Evolutionary conservation across 1,284 basidiomycete species (phyloP), one percentile per base, ranked within the genome.

Genomic region (Mycena sp.): DNA sequence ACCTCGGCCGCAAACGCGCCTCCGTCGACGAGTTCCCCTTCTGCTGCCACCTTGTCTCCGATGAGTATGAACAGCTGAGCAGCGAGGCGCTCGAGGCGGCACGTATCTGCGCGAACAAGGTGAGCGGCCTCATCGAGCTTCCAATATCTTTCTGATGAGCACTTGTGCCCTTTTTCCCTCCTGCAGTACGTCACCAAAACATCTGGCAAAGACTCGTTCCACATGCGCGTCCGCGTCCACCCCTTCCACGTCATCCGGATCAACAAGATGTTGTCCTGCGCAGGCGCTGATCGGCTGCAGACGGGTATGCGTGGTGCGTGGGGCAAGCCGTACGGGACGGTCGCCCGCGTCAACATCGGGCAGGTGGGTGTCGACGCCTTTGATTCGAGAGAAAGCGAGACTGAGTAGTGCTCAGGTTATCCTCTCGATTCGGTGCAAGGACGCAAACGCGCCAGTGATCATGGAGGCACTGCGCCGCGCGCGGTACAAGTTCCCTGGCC

Each of bases 261-360:
- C 92, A 98, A 99, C 94, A 99, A 99, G 91, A 99, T 65, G 60
- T 54, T 68, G 38, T 68, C 63, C 45, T 68, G 63, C 40, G 37
- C 55, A 28, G 35, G 60, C 40, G 43, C 29, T 25, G 67, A 17
- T 67, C 94, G 94, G 81, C 90, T 96, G 72, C 96, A 99, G 82
- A 98, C 97, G 64, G 97, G 97, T 83, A 99, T 99, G 97, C 95
- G 97, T 85, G 97, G 97, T 74, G 97, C 97, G 67, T 99, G 96
- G 96, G 97, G 97, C 74, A 98, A 99, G 86, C 96, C 97, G 53
- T 99, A 98, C 81, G 97, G 96, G 70, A 94, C 91, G 37, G 95
- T 94, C 70, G 95, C 95, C 55, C 94, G 95, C 78, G 95, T 98
- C 71, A 89, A 96, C 88, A 99, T 98, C 74, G 97, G 97, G 29